Evolutionary conservation across 2,329 filamentous ascomycete species (phyloP).

Genomic region (Huntiella moniliformis): DNA sequence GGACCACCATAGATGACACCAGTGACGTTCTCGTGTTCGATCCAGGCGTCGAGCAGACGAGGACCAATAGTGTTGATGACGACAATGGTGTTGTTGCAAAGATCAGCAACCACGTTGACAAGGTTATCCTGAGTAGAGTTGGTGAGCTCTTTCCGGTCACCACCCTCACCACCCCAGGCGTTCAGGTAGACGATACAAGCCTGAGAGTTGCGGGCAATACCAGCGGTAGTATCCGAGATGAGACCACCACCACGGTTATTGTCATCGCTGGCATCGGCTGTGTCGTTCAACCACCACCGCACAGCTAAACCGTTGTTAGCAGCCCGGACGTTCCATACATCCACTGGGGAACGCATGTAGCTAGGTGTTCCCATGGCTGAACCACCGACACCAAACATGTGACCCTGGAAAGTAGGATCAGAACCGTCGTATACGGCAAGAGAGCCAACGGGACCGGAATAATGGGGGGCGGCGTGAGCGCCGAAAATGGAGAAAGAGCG

Average conservation of each 20-base stretch:
- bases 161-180: constrained; percentile 54
- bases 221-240: constrained; percentile 24
- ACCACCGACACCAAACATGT: constrained; percentile 35
- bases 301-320: constrained; percentile 36
- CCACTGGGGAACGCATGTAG: constrained; percentile 31
- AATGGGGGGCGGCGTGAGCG: constrained; percentile 35
- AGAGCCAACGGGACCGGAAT: constrained; percentile 29
- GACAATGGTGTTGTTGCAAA: constrained; percentile 44
- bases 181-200: constrained; percentile 52
- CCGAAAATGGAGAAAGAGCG: constrained; percentile 38
- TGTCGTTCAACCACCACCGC: constrained; percentile 31
- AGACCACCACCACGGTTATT: constrained; percentile 44
- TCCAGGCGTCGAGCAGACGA: constrained; percentile 39
- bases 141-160: constrained; percentile 37
- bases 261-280: constrained; percentile 27
- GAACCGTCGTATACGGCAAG: constrained; percentile 47
- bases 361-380: constrained; percentile 29
- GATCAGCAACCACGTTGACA: constrained; percentile 35
- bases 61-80: constrained; percentile 45
- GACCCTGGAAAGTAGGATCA: constrained; percentile 37
- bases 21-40: constrained; percentile 45
- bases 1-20: constrained; percentile 44
- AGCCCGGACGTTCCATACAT: constrained; percentile 32
- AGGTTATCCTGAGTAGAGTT: constrained; percentile 47
- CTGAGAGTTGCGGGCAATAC: constrained; percentile 21